A percentile compares a stretch with the other conserved stretches of the same genome.
Conservation (phyloP, 306 rosid genomes). For the Castanospermum australe region DNA sequence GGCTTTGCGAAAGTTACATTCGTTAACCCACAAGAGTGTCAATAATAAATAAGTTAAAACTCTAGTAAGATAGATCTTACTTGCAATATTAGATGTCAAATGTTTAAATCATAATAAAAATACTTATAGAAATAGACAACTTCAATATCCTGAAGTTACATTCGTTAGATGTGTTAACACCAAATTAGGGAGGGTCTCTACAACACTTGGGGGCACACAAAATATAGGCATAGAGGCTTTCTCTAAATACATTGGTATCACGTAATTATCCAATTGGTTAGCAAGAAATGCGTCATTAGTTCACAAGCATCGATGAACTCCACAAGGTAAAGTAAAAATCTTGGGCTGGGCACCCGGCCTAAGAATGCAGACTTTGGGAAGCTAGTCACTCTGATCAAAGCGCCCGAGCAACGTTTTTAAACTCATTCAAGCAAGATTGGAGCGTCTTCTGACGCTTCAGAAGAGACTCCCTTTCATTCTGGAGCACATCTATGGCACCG, state of each 20-base stretch:
- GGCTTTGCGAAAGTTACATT: background rate
- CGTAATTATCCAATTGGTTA: conserved; percentile 8
- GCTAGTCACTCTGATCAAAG: conserved; percentile 30
- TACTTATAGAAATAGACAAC: too few relatives aligned
- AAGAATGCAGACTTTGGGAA: background rate
- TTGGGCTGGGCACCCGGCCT: background rate
- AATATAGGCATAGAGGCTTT: conserved; percentile 3
- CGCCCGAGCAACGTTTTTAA: conserved; percentile 58
- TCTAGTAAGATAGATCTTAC: too few relatives aligned
- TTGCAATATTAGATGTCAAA: too few relatives aligned
- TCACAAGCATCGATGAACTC: background rate
- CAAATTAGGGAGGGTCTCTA: background rate
- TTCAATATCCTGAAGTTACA: background rate
- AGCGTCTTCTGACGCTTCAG: conserved; percentile 69
- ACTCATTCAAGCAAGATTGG: conserved; percentile 65
- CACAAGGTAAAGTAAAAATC: background rate
- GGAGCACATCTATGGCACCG: conserved; percentile 58
- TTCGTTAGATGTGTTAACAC: background rate
- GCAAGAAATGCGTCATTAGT: background rate
- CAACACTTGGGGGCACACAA: conserved; percentile 1
- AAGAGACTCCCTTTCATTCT: conserved; percentile 56
- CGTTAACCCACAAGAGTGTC: too few relatives aligned
- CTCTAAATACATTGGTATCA: conserved; percentile 1
- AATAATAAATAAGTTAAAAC: too few relatives aligned
- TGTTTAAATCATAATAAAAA: too few relatives aligned